These are phyloP conservation scores for Teratosphaeria viscida DNA, from an alignment of 2,329 filamentous ascomycete species.

Conservation along the genomic window DNA sequence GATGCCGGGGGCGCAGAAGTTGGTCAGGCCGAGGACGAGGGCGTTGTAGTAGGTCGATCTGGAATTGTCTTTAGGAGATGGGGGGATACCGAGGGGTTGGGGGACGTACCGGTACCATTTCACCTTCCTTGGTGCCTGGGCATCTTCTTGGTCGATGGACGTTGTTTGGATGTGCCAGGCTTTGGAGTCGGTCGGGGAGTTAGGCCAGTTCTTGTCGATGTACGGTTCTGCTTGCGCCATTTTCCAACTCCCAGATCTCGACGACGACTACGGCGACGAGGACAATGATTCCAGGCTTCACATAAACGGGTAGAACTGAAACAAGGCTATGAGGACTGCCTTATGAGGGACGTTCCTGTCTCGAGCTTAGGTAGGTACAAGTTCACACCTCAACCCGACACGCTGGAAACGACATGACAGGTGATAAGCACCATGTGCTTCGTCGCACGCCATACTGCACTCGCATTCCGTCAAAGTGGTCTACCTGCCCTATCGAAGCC, in stretches of 20 bases:
- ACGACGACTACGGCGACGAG: not conserved
- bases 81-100: not conserved
- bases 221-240: not conserved
- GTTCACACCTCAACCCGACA: not conserved
- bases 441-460: not conserved
- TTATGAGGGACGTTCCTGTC: no score
- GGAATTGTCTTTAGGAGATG: conserved; percentile 39
- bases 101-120: not conserved
- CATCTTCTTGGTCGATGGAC: not conserved
- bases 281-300: not conserved
- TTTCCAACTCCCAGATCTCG: not conserved
- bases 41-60: conserved; percentile 64
- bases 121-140: not conserved
- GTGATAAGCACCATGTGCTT: not conserved
- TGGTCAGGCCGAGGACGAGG: conserved; percentile 59
- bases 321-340: not conserved
- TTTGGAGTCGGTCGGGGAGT: not conserved
- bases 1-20: conserved; percentile 59
- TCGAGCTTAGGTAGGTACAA: not conserved
- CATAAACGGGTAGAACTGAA: not conserved
- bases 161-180: not conserved
- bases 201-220: not conserved
- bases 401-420: not conserved
- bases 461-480: not conserved
- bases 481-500: not conserved